phyloP scores from a whole-genome alignment of 495 filamentous ascomycete species.

The Aspergillus avenaceus region DNA sequence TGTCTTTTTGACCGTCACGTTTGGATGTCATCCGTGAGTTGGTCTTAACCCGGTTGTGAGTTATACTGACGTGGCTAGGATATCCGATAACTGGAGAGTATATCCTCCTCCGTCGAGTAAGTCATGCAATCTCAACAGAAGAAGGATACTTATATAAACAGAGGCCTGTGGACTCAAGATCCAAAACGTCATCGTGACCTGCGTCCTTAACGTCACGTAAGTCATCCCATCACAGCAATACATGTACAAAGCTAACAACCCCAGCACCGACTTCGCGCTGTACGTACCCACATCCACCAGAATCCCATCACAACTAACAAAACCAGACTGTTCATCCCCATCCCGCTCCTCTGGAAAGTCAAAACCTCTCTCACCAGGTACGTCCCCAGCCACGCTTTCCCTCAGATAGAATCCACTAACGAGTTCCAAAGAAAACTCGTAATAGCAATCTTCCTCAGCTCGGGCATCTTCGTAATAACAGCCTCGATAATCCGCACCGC shows the following conservation, averaged over 20 bases:
- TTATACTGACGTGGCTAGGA: no score
- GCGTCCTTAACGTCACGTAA: not conserved
- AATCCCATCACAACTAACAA: not conserved
- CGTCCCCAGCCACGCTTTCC: not conserved
- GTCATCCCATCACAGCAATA: not conserved
- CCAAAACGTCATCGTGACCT: not conserved
- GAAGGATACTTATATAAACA: not conserved
- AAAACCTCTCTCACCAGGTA: not conserved
- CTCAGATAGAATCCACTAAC: not conserved
- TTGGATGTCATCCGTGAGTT: slow-evolving; percentile 1
- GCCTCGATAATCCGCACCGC: not conserved
- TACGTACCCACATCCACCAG: not conserved
- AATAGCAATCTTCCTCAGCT: slow-evolving; percentile 3
- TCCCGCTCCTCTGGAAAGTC: not conserved
- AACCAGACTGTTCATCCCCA: not conserved
- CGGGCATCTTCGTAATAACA: slow-evolving; percentile 2
- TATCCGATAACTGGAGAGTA: slow-evolving; percentile 1
- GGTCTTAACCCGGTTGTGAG: not conserved
- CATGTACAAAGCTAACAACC: not conserved
- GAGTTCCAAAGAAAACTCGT: not conserved
- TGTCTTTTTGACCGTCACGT: not conserved
- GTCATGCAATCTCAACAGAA: no score
- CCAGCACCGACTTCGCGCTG: not conserved
- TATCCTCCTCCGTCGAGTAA: not conserved
- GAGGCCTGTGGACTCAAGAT: not conserved